Evolutionary conservation across 2,329 filamentous ascomycete genomes (phyloP), one percentile per base, ranked within the genome.

Genomic region (Talaromyces marneffei): DNA sequence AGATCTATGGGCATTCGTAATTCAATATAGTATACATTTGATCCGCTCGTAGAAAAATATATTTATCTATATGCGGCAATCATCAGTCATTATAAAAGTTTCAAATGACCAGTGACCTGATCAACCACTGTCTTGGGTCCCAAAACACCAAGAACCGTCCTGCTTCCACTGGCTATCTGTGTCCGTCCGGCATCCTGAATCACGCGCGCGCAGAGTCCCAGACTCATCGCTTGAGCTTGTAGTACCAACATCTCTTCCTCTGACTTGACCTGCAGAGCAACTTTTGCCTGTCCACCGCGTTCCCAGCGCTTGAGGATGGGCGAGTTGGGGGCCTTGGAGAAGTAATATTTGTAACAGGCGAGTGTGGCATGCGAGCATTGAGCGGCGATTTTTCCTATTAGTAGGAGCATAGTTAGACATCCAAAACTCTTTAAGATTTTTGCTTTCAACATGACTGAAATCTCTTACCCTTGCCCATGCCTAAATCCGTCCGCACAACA

Each of bases 301-400:
- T 99, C 94, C 94, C 94, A 99, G 66, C 88, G 87, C 66, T 83
- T 83, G 54, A 99, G 84, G 57, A 96, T 79, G 42, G 83, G 77
- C 57, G 82, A 78, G 57, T 78, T 75, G 2, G 80, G 75, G n/a
- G 85, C 79, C 59, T 79, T 76, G 48, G 80, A 77, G 61, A 85
- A 77, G 66, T 95, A 86, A 62, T 87, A 80, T 79, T 97, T 97
- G 86, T 96, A 99, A 84, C 93, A 97, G 60, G 93, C 92, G 61
- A 99, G 87, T 2, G 93, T 96, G n/a, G 94, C 94, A 77, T 97
- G 94, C 55, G 88, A 90, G 78, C 90, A 93, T 78, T 97, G 94
- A 7, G 94, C 94, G 61, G 91, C 94, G 70, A 97, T 97, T 82
- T 99, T 99, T 70, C 93, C 93, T 96, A 65, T 50, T 46, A 40